These are phyloP conservation scores for Clitopilus hobsonii DNA, from an alignment of 768 basidiomycete species.

Conservation along the genomic window DNA sequence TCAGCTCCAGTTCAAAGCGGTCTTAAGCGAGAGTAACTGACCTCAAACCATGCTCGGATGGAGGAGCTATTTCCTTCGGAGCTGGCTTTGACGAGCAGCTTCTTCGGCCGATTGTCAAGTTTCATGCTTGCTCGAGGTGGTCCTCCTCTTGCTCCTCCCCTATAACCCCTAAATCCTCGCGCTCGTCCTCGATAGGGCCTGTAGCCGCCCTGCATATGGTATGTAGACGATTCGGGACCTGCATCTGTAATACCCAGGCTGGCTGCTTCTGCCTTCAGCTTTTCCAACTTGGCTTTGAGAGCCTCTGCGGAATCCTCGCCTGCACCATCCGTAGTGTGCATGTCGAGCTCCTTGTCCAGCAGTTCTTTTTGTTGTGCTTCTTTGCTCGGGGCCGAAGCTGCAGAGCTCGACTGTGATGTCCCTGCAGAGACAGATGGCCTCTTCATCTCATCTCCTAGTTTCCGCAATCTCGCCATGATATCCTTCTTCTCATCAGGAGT, in stretches of 20 bases:
- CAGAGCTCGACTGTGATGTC: conserved; percentile 17
- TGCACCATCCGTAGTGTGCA: conserved; percentile 36
- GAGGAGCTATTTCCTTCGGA: conserved; percentile 46
- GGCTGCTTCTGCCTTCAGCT: conserved; percentile 78
- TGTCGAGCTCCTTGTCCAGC: conserved; percentile 82
- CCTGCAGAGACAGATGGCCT: conserved; percentile 25
- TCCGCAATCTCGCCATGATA: conserved; percentile 71
- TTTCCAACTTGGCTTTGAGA: conserved; percentile 69
- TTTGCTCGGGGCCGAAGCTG: conserved; percentile 26
- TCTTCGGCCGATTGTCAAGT: conserved; percentile 85
- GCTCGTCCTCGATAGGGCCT: conserved; percentile 71
- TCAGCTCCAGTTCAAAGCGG: neutral
- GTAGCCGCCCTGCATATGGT: conserved; percentile 32
- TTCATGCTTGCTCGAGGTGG: conserved; percentile 70
- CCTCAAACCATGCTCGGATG: conserved; percentile 83
- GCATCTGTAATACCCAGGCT: conserved; percentile 65
- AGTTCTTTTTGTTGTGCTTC: conserved; percentile 48
- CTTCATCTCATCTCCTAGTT: conserved; percentile 78
- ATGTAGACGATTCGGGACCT: conserved; percentile 26
- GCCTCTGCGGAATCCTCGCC: conserved; percentile 58
- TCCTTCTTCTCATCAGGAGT: conserved; percentile 71
- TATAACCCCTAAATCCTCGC: conserved; percentile 56
- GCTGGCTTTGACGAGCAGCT: conserved; percentile 69
- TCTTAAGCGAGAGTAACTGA: conserved; percentile 22
- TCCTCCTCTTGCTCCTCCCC: conserved; percentile 62